These are phyloP conservation scores for Camptophora hylomeconis DNA, from an alignment of 2,329 filamentous ascomycete genomes.

Conservation along the genomic window DNA sequence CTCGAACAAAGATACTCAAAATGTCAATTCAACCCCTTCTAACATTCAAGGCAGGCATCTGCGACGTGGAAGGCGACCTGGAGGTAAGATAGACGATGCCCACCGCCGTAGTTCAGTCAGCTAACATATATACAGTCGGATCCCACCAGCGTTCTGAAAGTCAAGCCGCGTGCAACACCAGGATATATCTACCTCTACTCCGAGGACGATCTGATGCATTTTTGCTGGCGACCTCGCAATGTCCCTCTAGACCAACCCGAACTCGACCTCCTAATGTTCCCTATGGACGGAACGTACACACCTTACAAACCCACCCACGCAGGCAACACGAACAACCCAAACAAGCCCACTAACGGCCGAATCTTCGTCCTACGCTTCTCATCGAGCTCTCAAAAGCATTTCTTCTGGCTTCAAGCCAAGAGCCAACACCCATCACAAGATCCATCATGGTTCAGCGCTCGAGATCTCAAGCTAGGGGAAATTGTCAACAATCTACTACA, in stretches of 20 bases:
- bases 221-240: slow-evolving; percentile 85
- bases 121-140: slow-evolving; percentile 1
- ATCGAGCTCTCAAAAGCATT: slow-evolving; percentile 77
- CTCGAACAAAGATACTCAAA: too few species aligned
- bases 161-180: slow-evolving; percentile 57
- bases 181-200: slow-evolving; percentile 88
- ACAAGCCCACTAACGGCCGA: slow-evolving; percentile 62
- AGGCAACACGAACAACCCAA: slow-evolving; percentile 47
- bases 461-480: slow-evolving; percentile 76
- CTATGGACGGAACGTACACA: slow-evolving; percentile 72
- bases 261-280: slow-evolving; percentile 87
- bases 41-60: slow-evolving; percentile 91
- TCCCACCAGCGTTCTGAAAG: too few species aligned
- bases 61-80: slow-evolving; percentile 65
- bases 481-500: slow-evolving; percentile 75
- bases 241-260: slow-evolving; percentile 60
- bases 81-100: background rate
- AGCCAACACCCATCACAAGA: slow-evolving; percentile 60
- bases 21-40: slow-evolving; percentile 84
- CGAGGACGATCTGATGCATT: slow-evolving; percentile 90
- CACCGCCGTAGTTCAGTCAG: background rate
- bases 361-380: slow-evolving; percentile 89
- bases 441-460: slow-evolving; percentile 65
- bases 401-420: slow-evolving; percentile 96
- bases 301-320: slow-evolving; percentile 56